Evolutionary conservation across 352 stramenopile species (phyloP).

Genomic region (Phytophthora pistaciae): DNA sequence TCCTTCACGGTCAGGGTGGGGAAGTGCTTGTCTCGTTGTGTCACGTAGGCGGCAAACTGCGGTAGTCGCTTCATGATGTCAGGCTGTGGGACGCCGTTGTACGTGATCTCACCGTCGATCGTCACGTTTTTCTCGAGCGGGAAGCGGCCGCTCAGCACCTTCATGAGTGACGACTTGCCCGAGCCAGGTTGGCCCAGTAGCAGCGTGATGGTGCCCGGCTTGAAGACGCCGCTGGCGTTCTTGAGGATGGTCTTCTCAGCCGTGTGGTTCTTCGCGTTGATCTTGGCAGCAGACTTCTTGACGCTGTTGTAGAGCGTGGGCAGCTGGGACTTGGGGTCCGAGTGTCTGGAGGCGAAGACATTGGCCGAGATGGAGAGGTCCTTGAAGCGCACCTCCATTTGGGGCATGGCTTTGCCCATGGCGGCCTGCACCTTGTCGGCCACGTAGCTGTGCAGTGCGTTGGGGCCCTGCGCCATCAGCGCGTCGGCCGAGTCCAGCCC

Average conservation of each 20-base stretch:
- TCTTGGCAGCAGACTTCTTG: too few species aligned
- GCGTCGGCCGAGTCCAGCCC: slow-evolving; percentile 28
- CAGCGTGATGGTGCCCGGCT: slow-evolving; percentile 43
- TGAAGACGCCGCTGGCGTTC: slow-evolving; percentile 54
- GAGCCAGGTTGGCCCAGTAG: slow-evolving; percentile 33
- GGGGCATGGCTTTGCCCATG: slow-evolving; percentile 48
- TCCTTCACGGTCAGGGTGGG: slow-evolving; percentile 32
- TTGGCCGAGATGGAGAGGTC: slow-evolving; percentile 31
- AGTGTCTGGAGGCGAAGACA: too few species aligned
- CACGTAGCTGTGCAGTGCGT: slow-evolving; percentile 50
- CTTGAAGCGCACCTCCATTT: slow-evolving; percentile 50
- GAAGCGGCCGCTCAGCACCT: slow-evolving; percentile 49
- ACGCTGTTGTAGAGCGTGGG: slow-evolving; percentile 49
- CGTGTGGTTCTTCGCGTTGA: neutral
- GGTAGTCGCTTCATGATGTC: slow-evolving; percentile 42
- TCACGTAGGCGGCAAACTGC: slow-evolving; percentile 55
- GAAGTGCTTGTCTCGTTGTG: slow-evolving; percentile 93
- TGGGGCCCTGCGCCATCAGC: slow-evolving; percentile 45
- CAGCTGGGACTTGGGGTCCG: neutral
- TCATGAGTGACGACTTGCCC: slow-evolving; percentile 38
- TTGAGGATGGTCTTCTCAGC: neutral
- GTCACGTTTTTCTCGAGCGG: slow-evolving; percentile 46
- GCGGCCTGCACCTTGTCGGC: slow-evolving; percentile 38
- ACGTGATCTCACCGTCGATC: slow-evolving; percentile 51
- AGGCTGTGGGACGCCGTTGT: slow-evolving; percentile 49